Base-by-base conservation (phyloP, 148 eudicot species). In the Vaccinium corymbosum region DNA sequence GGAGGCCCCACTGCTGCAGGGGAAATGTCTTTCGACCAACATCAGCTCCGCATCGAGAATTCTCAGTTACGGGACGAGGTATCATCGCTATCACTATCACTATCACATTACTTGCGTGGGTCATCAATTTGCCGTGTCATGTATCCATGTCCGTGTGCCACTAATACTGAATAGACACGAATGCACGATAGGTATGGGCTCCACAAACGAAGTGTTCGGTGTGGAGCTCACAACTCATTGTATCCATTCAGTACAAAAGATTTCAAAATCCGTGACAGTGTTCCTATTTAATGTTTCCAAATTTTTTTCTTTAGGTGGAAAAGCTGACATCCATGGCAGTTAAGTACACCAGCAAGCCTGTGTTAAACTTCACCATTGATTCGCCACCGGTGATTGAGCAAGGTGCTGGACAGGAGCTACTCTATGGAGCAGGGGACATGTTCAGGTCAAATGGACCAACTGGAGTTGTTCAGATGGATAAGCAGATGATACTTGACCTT, bases 1-100 rank as follows among this genome's bases (percentile, higher is more conserved):
- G 90, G 91, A 10, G 87, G 87, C 48, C 88, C 88, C 35, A 66
- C 88, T 73, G 82, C 90, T 3, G 50, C 76, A 1, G 86, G 89
- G 1, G 90, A 90, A 35, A 76, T 86, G 85, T 90, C 92, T 17
- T 85, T 84, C 29, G 88, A 89, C 49, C 89, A 87, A 55, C 89
- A 90, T 20, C 88, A 89, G 25, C 62, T 89, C 55, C 85, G 88
- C n/a, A 20, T 87, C 10, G 93, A 90, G 83, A 90, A 90, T 68
- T 86, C 89, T 81, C 90, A 87, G 4, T 68, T 90, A 59, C 81
- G 87, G 78, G 85, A 87, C 68, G 91, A 90, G 89, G 93, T 90
- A 87, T 13, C 66, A 74, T 14, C 19, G 6, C 46, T 42, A 42
- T 42, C 46, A 42, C 46, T 42, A 42, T 11, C 15, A 8, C 27